Percentiles rank a stretch among this genome's conserved stretches.
Conservation (phyloP, 2,329 filamentous ascomycete species). For the Penicillium sclerotigenum region DNA sequence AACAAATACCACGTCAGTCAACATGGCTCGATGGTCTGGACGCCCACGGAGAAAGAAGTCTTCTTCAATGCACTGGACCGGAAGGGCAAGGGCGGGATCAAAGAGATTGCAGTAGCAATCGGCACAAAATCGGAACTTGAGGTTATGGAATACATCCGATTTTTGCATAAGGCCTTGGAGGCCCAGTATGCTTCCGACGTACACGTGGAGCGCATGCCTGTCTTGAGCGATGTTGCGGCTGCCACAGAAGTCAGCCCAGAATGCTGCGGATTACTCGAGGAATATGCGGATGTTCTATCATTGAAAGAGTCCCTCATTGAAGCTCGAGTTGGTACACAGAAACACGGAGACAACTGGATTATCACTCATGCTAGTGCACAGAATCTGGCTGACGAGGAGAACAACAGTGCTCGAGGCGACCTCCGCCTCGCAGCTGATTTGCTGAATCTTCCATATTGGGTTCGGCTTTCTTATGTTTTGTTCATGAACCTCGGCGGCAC, state of each 20-base stretch:
- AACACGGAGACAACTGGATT: constrained; percentile 65
- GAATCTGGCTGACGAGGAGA: constrained; percentile 30
- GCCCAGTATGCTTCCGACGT: constrained; percentile 38
- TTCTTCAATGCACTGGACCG: constrained; percentile 66
- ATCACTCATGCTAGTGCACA: constrained; percentile 47
- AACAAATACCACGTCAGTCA: constrained; percentile 50
- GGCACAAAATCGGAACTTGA: constrained; percentile 71
- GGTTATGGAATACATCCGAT: constrained; percentile 64
- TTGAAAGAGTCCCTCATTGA: constrained; percentile 64
- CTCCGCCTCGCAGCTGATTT: constrained; percentile 53
- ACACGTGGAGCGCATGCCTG: constrained; percentile 37
- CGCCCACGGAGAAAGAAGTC: constrained; percentile 62
- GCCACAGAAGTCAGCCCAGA: constrained; percentile 68
- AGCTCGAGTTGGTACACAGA: constrained; percentile 55
- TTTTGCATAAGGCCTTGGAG: constrained; percentile 56
- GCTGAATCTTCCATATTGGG: constrained; percentile 59
- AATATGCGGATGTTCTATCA: constrained; percentile 64
- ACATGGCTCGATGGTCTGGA: constrained; percentile 70
- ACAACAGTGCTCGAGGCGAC: constrained; percentile 28
- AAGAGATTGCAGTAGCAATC: constrained; percentile 61
- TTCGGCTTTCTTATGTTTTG: constrained; percentile 61
- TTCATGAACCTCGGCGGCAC: constrained; percentile 70
- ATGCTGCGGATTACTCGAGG: constrained; percentile 64
- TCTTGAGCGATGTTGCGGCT: constrained; percentile 61
- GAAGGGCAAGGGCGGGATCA: constrained; percentile 61